Base-by-base conservation (phyloP, 164 flowering plant genomes). In the Chimonanthus salicifolius region DNA sequence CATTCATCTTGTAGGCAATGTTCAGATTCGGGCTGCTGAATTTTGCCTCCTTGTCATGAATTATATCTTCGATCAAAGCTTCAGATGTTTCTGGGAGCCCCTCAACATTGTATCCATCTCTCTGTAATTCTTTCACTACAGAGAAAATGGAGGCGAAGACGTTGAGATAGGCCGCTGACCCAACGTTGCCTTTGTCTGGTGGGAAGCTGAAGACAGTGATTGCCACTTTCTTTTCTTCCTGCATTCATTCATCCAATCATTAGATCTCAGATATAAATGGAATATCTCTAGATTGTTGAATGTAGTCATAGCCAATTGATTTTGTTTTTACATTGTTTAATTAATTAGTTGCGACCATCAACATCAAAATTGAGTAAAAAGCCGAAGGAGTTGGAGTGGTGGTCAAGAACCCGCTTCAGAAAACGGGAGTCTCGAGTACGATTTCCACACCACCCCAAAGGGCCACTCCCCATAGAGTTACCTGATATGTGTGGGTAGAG, bases 161-260 rank as follows among this genome's bases (percentile, higher is more conserved):
- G 67, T 96, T 96, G 47, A 96, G 92, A 81, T 96, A 96, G 20
- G 99, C 99, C n/a, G 99, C 99, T 49, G 94, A 86, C 77, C 99
- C 99, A 11, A 96, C 97, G 75, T 96, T 96, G 66, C 99, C 99
- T 79, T 96, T 96, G 87, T 96, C 99, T 5, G 99, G 99, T 47
- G 99, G 99, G 83, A 96, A 96, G 77, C 99, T 96, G 87, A 96
- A 96, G 70, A 96, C 98, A 2, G 99, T 96, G 74, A 96, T 96
- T 11, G 99, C 98, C 5, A 96, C 79, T 85, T 73, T 93, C 92
- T 96, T 96, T 81, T 87, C 97, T 20, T 83, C 80, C 98, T 96
- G 94, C 87, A 82, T 20, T 62, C 71, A 67, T 9, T 58, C 44
- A 54, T 54, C 16, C 60, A 54, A 54, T 10, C 15, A 54, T 15